Conservation (phyloP, 2,329 filamentous ascomycete genomes). For the Monosporascus ibericus region DNA sequence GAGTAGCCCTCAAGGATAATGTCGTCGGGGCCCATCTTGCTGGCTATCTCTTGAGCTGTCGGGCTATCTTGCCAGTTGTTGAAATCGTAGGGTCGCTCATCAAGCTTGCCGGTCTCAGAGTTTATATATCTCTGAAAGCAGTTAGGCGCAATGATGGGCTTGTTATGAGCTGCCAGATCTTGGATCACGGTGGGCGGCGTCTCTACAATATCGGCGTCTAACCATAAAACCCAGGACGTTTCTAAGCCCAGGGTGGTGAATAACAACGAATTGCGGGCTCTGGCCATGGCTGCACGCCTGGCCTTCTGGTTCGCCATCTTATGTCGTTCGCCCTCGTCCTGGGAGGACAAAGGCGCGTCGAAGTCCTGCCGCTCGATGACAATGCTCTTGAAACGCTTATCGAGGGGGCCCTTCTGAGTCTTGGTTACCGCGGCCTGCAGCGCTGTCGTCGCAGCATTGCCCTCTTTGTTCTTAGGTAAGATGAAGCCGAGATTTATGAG, state of each 20-base stretch:
- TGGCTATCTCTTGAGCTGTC: constrained; percentile 67
- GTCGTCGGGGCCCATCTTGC: constrained; percentile 82
- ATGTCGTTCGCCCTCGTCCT: constrained; percentile 84
- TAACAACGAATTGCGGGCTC: constrained; percentile 86
- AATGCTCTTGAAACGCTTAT: constrained; percentile 82
- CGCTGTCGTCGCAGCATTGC: constrained; percentile 76
- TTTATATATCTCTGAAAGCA: constrained; percentile 87
- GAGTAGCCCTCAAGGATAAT: constrained; percentile 89
- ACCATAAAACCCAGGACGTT: constrained; percentile 95
- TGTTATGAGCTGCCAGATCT: constrained; percentile 81
- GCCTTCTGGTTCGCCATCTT: constrained; percentile 86
- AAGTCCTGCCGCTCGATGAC: constrained; percentile 95
- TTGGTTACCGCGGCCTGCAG: constrained; percentile 80
- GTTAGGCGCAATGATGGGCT: constrained; percentile 89
- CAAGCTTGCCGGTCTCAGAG: constrained; percentile 58
- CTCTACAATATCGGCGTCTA: constrained; percentile 89
- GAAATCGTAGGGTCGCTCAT: constrained; percentile 86
- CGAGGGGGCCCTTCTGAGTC: constrained; percentile 77
- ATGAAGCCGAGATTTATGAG: constrained; percentile 95
- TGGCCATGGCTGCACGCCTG: constrained; percentile 83
- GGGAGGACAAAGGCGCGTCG: constrained; percentile 71
- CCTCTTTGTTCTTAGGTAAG: constrained; percentile 86
- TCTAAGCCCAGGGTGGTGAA: constrained; percentile 90
- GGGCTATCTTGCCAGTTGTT: constrained; percentile 96
- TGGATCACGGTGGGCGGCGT: constrained; percentile 81